Percentiles rank a stretch among this genome's conserved stretches.
These are phyloP conservation scores for Mortierella sp. DNA, from an alignment of 371 early-diverging fungal species.

Conservation along the genomic window DNA sequence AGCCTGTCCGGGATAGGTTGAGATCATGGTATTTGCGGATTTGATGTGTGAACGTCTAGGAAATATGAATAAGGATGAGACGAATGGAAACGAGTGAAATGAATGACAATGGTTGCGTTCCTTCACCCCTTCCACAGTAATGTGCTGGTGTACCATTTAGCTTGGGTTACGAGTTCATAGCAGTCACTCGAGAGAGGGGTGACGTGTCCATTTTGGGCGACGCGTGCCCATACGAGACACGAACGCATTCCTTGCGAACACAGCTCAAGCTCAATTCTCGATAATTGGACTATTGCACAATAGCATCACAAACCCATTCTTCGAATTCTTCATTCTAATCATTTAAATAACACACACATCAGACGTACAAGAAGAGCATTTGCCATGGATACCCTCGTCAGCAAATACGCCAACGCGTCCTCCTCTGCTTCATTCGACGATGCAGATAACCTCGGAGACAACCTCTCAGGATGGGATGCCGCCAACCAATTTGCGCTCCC, in stretches of 20 bases:
- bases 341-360: not conserved
- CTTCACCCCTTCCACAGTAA: not conserved
- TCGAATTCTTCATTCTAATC: not conserved
- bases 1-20: slow-evolving; percentile 54
- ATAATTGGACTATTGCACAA: not conserved
- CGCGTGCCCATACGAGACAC: slow-evolving; percentile 25
- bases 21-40: slow-evolving; percentile 25
- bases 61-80: not conserved
- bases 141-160: not conserved
- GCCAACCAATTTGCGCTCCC: slow-evolving; percentile 78
- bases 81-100: slow-evolving; percentile 1
- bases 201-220: slow-evolving; percentile 33
- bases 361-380: slow-evolving; percentile 3
- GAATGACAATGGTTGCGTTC: not conserved
- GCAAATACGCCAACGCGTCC: slow-evolving; percentile 65
- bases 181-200: slow-evolving; percentile 28
- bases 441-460: slow-evolving; percentile 34
- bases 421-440: slow-evolving; percentile 38
- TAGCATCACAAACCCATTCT: not conserved
- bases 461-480: slow-evolving; percentile 65
- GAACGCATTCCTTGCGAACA: slow-evolving; percentile 5
- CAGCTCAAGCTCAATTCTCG: not conserved
- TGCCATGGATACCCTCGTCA: slow-evolving; percentile 70
- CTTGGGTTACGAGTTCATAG: slow-evolving; percentile 36
- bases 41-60: not conserved